A percentile compares a stretch with the other conserved stretches of the same genome.
Evolutionary conservation across 352 stramenopile genomes (phyloP).

Genomic region (Pythium utonaiense): DNA sequence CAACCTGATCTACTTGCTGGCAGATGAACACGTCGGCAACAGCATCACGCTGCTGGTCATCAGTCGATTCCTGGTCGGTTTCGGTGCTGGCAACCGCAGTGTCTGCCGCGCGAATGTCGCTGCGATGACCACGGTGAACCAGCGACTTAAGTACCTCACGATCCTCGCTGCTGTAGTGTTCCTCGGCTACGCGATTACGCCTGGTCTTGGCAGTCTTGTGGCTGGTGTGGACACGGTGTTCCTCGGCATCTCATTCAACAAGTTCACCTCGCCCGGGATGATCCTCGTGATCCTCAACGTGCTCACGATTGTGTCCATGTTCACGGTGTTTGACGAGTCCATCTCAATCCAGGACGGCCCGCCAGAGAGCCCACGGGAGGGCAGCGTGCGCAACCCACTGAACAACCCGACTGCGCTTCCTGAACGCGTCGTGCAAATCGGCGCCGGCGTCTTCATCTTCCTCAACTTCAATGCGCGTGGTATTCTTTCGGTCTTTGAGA

Average conservation of each 20-base stretch:
- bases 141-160: slow-evolving; percentile 60
- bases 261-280: slow-evolving; percentile 52
- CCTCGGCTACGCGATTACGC: slow-evolving; percentile 65
- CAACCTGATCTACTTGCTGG: slow-evolving; percentile 57
- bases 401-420: too few species aligned
- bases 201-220: slow-evolving; percentile 53
- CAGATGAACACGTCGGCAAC: slow-evolving; percentile 33
- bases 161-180: slow-evolving; percentile 69
- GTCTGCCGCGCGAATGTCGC: slow-evolving; percentile 72
- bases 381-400: too few species aligned
- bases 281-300: slow-evolving; percentile 50
- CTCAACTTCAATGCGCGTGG: slow-evolving; percentile 59
- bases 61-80: slow-evolving; percentile 65
- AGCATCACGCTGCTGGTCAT: slow-evolving; percentile 39
- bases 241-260: slow-evolving; percentile 48
- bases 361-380: background rate
- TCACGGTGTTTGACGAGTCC: slow-evolving; percentile 48
- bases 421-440: too few species aligned
- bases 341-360: slow-evolving; percentile 40
- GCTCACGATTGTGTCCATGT: slow-evolving; percentile 39
- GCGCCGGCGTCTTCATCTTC: slow-evolving; percentile 42
- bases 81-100: slow-evolving; percentile 67
- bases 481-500: slow-evolving; percentile 71
- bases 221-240: slow-evolving; percentile 38
- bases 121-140: slow-evolving; percentile 50